A percentile compares a stretch with the other conserved stretches of the same genome.
These are phyloP conservation scores for Barnettozyma salicaria DNA, from an alignment of 805 yeast species.

Conservation along the genomic window DNA sequence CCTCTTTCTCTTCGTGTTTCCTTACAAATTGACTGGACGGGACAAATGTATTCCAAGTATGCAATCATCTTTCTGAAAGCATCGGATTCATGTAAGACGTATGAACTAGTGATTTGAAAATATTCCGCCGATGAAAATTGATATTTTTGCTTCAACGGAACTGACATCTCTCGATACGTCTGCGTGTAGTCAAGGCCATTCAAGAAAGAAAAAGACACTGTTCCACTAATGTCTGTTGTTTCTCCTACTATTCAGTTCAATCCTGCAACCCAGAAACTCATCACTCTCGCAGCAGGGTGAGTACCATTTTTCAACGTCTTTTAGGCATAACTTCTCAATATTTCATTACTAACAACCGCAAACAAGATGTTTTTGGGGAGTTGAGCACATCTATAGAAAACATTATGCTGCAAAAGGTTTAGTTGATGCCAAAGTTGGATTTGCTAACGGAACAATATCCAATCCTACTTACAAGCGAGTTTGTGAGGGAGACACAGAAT, in stretches of 20 bases:
- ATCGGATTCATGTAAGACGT: no score
- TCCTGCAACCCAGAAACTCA: slow-evolving; percentile 43
- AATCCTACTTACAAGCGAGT: slow-evolving; percentile 66
- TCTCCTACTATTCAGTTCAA: slow-evolving; percentile 36
- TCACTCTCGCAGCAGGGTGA: slow-evolving; percentile 58
- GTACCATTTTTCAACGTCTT: slow-evolving; percentile 27
- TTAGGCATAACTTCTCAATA: slow-evolving; percentile 31
- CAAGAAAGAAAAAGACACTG: no score
- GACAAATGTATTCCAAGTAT: no score
- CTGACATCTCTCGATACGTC: no score
- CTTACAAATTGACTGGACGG: no score
- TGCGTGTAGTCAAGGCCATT: no score
- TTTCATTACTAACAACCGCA: neutral
- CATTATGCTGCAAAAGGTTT: slow-evolving; percentile 60
- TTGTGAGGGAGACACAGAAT: slow-evolving; percentile 66
- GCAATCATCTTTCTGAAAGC: no score
- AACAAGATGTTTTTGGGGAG: slow-evolving; percentile 77
- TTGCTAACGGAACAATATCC: slow-evolving; percentile 64
- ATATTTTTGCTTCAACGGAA: slow-evolving; percentile 62
- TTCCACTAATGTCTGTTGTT: slow-evolving; percentile 50
- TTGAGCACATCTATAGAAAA: slow-evolving; percentile 75
- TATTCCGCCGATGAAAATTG: no score
- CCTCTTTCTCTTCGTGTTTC: no score
- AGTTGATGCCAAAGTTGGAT: slow-evolving; percentile 80
- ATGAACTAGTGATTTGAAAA: no score